A percentile compares a stretch with the other conserved stretches of the same genome.
Conservation (phyloP, 306 rosid genomes). For the Sicyos baderoa region DNA sequence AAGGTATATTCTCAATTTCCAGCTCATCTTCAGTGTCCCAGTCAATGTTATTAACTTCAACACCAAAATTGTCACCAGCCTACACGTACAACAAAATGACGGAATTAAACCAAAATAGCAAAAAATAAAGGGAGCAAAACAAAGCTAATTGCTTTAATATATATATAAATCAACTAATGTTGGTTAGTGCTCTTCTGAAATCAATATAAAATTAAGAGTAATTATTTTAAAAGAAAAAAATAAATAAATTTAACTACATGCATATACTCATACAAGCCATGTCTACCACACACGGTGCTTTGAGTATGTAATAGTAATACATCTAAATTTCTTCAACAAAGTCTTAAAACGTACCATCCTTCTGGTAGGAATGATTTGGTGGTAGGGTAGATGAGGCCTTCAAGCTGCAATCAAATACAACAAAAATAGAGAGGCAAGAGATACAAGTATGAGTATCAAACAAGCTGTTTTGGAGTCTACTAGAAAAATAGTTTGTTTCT, state of each 20-base stretch:
- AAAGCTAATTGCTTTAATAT: background rate
- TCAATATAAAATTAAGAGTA: background rate
- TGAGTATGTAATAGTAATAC: background rate
- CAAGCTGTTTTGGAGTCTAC: background rate
- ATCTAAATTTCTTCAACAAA: background rate
- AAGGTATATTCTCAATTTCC: conserved; percentile 52
- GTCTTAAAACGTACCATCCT: conserved; percentile 2
- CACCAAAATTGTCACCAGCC: conserved; percentile 56
- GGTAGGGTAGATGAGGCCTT: background rate
- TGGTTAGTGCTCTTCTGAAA: background rate
- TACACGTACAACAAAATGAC: conserved; percentile 40
- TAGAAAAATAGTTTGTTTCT: background rate
- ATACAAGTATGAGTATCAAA: background rate
- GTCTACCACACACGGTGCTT: background rate
- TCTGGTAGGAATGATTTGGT: background rate
- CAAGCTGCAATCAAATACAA: conserved; percentile 1
- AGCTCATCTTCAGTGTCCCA: conserved; percentile 88
- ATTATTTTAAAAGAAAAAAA: background rate
- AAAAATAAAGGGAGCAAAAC: background rate
- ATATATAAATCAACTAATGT: background rate
- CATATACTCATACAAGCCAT: conserved; percentile 2
- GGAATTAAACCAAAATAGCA: conserved; percentile 2
- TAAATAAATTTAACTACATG: background rate
- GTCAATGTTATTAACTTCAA: conserved; percentile 44
- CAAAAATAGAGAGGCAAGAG: background rate